Evolutionary conservation across 208 protist species (phyloP).

Genomic region (Crithidia sp.): DNA sequence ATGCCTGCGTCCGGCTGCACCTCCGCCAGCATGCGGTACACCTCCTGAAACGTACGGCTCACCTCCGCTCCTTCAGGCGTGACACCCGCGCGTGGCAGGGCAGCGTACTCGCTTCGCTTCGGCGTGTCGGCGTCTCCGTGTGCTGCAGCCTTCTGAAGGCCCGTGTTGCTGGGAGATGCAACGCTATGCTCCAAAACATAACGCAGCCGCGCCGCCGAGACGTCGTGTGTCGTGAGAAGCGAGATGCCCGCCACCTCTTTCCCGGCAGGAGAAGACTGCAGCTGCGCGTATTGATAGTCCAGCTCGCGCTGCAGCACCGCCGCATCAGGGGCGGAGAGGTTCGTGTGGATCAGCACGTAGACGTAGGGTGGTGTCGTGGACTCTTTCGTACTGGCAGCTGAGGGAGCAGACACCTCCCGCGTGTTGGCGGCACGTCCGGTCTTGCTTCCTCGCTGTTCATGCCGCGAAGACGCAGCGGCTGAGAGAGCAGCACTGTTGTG

Average conservation of each 20-base stretch:
- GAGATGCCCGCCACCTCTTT: conserved; percentile 24
- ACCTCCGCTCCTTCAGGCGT: conserved; percentile 16
- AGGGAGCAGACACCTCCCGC: no score
- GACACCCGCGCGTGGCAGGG: not conserved
- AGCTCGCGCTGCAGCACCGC: conserved; percentile 35
- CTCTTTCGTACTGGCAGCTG: no score
- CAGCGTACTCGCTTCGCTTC: not conserved
- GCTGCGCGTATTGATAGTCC: conserved; percentile 21
- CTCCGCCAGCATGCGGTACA: conserved; percentile 25
- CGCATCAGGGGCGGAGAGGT: conserved; percentile 20
- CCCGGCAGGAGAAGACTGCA: conserved; percentile 23
- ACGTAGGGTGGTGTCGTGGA: conserved; percentile 3
- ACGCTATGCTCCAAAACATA: conserved; percentile 24
- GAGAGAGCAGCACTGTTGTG: not conserved
- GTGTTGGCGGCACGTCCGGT: not conserved
- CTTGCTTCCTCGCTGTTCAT: not conserved
- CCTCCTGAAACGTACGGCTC: conserved; percentile 18
- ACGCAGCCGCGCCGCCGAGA: conserved; percentile 19
- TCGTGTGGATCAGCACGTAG: conserved; percentile 33
- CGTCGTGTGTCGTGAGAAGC: conserved; percentile 23
- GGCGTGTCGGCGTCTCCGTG: no score
- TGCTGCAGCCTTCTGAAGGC: no score
- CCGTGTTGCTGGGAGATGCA: not conserved
- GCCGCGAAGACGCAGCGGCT: not conserved
- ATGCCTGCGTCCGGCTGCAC: conserved; percentile 12